Percentiles rank a stretch among this genome's conserved stretches.
phyloP scores from a whole-genome alignment of 2,329 filamentous ascomycete genomes.

The Laburnicola sp. region DNA sequence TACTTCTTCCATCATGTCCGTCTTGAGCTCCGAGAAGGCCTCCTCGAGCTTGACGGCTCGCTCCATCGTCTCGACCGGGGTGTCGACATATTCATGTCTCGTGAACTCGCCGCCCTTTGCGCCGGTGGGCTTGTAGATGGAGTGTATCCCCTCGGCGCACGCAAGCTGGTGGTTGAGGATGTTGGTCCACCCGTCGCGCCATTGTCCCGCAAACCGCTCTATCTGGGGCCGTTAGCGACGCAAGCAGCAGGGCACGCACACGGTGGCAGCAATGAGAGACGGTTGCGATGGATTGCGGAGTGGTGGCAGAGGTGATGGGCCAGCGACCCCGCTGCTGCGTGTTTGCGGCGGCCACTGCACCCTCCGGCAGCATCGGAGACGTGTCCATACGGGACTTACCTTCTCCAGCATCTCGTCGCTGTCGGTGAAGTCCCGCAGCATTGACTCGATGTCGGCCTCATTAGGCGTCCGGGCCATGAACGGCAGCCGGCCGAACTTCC shows the following conservation, averaged over 20 bases:
- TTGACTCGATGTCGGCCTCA: slow-evolving; percentile 72
- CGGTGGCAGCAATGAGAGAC: neutral
- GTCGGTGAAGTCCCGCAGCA: slow-evolving; percentile 80
- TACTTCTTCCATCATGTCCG: slow-evolving; percentile 72
- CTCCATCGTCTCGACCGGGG: slow-evolving; percentile 64
- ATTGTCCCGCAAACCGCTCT: slow-evolving; percentile 73
- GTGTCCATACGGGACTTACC: slow-evolving; percentile 52
- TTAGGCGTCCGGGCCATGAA: slow-evolving; percentile 72
- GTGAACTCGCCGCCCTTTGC: slow-evolving; percentile 60
- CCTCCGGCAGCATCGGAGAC: slow-evolving; percentile 3
- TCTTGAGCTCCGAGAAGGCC: slow-evolving; percentile 70
- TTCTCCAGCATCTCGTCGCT: slow-evolving; percentile 73
- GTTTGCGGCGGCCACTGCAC: slow-evolving; percentile 1
- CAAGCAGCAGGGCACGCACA: neutral
- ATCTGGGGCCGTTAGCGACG: slow-evolving; percentile 56
- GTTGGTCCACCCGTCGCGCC: slow-evolving; percentile 77
- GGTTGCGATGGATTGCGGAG: neutral
- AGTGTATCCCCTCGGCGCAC: slow-evolving; percentile 68
- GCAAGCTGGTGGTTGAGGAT: slow-evolving; percentile 71
- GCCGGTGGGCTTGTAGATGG: slow-evolving; percentile 75
- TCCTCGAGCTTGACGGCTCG: slow-evolving; percentile 67
- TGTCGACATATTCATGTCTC: slow-evolving; percentile 59
- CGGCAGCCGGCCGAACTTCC: slow-evolving; percentile 66
- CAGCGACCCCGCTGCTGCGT: slow-evolving; percentile 24
- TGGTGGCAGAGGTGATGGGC: neutral